phyloP scores from a whole-genome alignment of 2,329 filamentous ascomycete species.

The Diplodia scrobiculata region DNA sequence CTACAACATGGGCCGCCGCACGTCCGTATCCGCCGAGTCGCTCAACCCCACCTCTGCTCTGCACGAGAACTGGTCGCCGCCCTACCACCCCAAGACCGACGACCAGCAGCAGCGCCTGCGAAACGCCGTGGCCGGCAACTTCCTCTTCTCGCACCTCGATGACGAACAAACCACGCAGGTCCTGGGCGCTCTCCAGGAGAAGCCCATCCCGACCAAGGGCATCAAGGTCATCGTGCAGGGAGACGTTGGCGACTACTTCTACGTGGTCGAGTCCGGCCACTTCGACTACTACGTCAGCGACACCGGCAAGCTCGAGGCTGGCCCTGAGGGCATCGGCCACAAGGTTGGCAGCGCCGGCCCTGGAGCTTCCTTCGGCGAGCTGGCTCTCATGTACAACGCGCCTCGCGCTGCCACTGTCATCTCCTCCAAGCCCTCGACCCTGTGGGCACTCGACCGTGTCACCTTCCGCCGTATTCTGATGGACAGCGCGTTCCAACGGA shows the following conservation, averaged over 20 bases:
- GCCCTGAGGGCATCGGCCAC: conserved; percentile 76
- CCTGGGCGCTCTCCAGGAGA: conserved; percentile 87
- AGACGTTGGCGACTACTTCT: conserved; percentile 96
- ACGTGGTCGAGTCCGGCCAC: conserved; percentile 85
- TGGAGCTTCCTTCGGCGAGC: conserved; percentile 92
- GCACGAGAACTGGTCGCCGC: conserved; percentile 87
- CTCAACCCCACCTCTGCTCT: conserved; percentile 82
- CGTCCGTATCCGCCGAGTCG: conserved; percentile 95
- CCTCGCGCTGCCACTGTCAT: conserved; percentile 92
- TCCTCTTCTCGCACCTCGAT: conserved; percentile 90
- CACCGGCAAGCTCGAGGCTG: conserved; percentile 74
- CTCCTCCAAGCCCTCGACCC: conserved; percentile 76
- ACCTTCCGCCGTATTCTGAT: conserved; percentile 98
- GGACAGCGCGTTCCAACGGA: conserved; percentile 94
- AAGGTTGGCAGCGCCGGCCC: conserved; percentile 81
- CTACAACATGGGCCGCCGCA: conserved; percentile 90
- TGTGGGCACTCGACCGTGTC: conserved; percentile 93
- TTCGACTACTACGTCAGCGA: conserved; percentile 91
- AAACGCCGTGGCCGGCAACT: conserved; percentile 82
- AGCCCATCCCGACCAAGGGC: conserved; percentile 89
- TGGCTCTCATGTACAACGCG: conserved; percentile 98
- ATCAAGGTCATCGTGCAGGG: conserved; percentile 92
- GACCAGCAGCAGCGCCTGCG: conserved; percentile 81
- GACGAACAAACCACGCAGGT: conserved; percentile 89
- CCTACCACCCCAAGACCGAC: conserved; percentile 75